Evolutionary conservation across 2,329 filamentous ascomycete species (phyloP), one percentile per base, ranked within the genome.

Genomic region (Paraphoma chrysanthemicola): DNA sequence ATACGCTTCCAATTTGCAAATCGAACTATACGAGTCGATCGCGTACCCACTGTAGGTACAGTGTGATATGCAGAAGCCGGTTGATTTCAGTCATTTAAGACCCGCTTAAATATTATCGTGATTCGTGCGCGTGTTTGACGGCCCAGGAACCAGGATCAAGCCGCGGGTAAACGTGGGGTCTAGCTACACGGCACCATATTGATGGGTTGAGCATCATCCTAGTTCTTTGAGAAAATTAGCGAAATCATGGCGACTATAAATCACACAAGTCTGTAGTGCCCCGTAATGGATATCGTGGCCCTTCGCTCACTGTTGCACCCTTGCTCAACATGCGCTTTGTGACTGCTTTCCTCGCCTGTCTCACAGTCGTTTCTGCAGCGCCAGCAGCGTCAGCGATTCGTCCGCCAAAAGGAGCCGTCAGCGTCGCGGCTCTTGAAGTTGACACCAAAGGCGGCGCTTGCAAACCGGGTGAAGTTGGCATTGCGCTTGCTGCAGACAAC

Each of bases 371-470:
- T 2, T 38, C 33, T n/a, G 33, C 33, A 11, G 33, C 23, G 23
- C 23, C 33, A 3, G 33, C 33, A 11, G 33, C n/a, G 10, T n/a
- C 33, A 38, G 10, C 33, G 10, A 38, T n/a, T n/a, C 10, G 10
- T 9, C 66, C 66, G 12, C 60, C 63, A 1, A 48, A 48, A 47
- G 66, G 64, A 16, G 38, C 23, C 11, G 59, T 63, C 14, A 54
- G 54, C 14, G 44, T 64, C 2, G 54, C 61, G 17, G 47, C 55
- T 1, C 57, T 65, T 14, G 59, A 66, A 16, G 56, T 68, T 23
- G 62, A 63, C 42, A 65, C 62, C n/a, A 59, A 65, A 28, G 68
- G 68, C 28, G 63, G 59, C 48, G 67, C 65, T 1, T 70, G 68
- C 47, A 54, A 54, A 11, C 45, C 59, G 9, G 66, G 64, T 17